These are phyloP conservation scores for Sphaerostilbella broomeana DNA, from an alignment of 2,329 filamentous ascomycete genomes.

Conservation along the genomic window DNA sequence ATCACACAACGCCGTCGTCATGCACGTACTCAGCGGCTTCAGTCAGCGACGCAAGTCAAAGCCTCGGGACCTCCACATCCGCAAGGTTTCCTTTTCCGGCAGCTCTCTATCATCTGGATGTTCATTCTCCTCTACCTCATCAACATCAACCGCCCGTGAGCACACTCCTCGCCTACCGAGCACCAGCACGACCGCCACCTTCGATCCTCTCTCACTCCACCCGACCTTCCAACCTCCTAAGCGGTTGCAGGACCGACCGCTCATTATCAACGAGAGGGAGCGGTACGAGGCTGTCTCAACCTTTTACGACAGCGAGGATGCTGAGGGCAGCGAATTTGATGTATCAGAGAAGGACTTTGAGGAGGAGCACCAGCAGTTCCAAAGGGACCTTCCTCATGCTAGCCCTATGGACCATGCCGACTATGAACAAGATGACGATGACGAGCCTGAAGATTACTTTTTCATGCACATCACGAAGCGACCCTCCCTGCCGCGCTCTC, in stretches of 20 bases:
- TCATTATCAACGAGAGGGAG: conserved; percentile 20
- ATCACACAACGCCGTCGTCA: conserved; percentile 18
- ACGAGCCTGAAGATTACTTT: conserved; percentile 30
- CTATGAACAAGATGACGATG: conserved; percentile 16
- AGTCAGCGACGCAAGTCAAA: conserved; percentile 31
- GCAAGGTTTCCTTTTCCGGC: conserved; percentile 36
- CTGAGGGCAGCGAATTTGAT: conserved; percentile 21
- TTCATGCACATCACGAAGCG: conserved; percentile 23
- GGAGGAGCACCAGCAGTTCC: conserved; percentile 12
- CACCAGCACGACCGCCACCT: conserved; percentile 21
- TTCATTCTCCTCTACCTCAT: conserved; percentile 27
- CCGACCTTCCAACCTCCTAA: conserved; percentile 32
- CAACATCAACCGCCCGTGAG: conserved; percentile 23
- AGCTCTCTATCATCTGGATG: conserved; percentile 32
- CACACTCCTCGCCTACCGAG: conserved; percentile 17
- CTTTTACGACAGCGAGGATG: conserved; percentile 25
- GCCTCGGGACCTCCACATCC: conserved; percentile 33
- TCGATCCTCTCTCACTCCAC: conserved; percentile 30
- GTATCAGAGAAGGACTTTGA: conserved; percentile 18
- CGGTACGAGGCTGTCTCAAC: conserved; percentile 20
- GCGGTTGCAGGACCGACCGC: conserved; percentile 30
- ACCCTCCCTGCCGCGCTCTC: conserved; percentile 29
- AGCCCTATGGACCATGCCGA: conserved; percentile 21
- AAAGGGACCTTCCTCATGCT: conserved; percentile 26
- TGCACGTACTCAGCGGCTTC: conserved; percentile 33